Evolutionary conservation across 805 yeast species (phyloP), one percentile per base, ranked within the genome.

Genomic region (Candida awuae): DNA sequence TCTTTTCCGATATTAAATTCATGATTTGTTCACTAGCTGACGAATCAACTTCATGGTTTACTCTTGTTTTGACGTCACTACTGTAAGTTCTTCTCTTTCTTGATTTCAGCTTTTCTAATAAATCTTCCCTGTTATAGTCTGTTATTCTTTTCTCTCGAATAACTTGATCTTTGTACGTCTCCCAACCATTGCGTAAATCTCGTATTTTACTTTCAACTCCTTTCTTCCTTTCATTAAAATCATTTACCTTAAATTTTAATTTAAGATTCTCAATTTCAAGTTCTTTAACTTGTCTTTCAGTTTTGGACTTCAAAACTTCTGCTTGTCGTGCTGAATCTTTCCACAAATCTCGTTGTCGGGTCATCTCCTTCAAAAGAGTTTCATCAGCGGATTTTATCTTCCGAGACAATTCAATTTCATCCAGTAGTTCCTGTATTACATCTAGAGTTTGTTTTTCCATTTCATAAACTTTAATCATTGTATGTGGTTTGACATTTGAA

Each of bases 361-460:
- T 46, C 22, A 47, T 48, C 13, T 49, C 49, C 4, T 35, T 30
- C 4, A 32, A 9, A 10, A 32, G 9, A 44, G 12, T 16, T 45
- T 46, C 31, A 34, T 39, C 19, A 44, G 2, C 44, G 20, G 3
- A 40, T 18, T 53, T 51, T 14, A 45, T 39, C 18, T 41, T 40
- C 18, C 39, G 47, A 7, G 51, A 41, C n/a, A 47, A 43, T 14
- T 58, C 61, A 2, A 48, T 16, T 1, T 54, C 38, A 15, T 45
- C 47, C 13, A 58, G 37, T 12, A 62, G 44, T 4, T 52, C 37
- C 34, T 52, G 55, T 4, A 58, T 45, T 8, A 53, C 47, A 35
- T 56, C 53, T 27, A 59, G 50, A 18, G 54, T 42, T 21, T 54
- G 52, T 28, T 54, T 55, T 39, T 63, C 67, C 37, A 62, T 62